Base-by-base conservation (phyloP, 345 rosid genomes). In the Salix caprea region DNA sequence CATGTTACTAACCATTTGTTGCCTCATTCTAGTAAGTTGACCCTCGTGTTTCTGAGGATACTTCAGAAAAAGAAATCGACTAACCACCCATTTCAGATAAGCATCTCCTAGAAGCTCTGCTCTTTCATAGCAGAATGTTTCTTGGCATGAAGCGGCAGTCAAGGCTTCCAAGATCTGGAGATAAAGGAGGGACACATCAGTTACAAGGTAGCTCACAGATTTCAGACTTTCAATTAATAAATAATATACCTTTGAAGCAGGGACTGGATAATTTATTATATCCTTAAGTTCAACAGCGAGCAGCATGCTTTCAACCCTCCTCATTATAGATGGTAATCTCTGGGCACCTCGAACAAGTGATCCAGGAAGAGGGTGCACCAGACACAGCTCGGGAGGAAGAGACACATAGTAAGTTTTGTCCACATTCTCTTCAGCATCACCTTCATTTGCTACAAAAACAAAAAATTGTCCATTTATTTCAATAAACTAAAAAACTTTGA, bases 81-180 rank as follows among this genome's bases (percentile, higher is more conserved):
- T 96, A 71, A 96, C 99, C 14, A 93, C 97, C 99, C 99, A 96
- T 90, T 96, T 96, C 75, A 93, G 85, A 84, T 93, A 96, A 48
- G 99, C 99, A 86, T 96, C 99, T 71, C 99, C 99, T 73, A 96
- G 85, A 78, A 96, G 98, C 89, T 96, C 98, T 4, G 99, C 99
- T 87, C 99, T 92, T 81, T 93, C 99, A 72, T 93, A 93, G 86
- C 98, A 96, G 87, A 96, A 96, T 16, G 97, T 92, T 85, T 96
- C 99, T 81, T 96, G 99, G 90, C 99, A 96, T 39, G 98, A 96
- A 70, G 98, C 99, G 3, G 98, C 98, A 50, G 99, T 96, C 88
- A 92, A 87, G 67, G 99, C 98, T 82, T 96, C 98, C 89, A 96
- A 84, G 69, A 96, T 90, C 99, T 93, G 85, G 46, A 67, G 26